Evolutionary conservation across 2,329 filamentous ascomycete genomes (phyloP).

Genomic region (Phialemonium atrogriseum): DNA sequence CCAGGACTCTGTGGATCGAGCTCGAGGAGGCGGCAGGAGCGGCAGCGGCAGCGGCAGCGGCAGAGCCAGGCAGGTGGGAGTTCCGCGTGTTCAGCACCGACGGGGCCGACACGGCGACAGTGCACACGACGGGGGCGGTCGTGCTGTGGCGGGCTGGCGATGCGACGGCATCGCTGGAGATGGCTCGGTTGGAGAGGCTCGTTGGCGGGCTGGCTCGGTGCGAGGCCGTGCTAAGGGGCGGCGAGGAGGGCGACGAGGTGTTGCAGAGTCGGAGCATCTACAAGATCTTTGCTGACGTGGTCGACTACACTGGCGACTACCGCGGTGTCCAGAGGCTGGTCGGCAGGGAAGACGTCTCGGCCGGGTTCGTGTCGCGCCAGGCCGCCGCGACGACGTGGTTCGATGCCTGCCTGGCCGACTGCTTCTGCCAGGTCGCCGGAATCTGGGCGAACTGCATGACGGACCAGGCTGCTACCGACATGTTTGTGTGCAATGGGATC

Average conservation of each 20-base stretch:
- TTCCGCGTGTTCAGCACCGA: slow-evolving; percentile 16
- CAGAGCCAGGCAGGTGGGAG: slow-evolving; percentile 13
- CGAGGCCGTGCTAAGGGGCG: slow-evolving; percentile 20
- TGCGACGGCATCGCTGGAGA: slow-evolving; percentile 6
- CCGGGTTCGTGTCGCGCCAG: slow-evolving; percentile 18
- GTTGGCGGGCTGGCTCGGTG: slow-evolving; percentile 21
- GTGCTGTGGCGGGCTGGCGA: slow-evolving; percentile 13
- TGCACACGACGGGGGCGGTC: slow-evolving; percentile 17
- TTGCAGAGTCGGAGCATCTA: slow-evolving; percentile 29
- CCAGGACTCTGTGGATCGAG: slow-evolving; percentile 19
- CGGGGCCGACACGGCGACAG: not conserved
- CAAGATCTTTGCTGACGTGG: slow-evolving; percentile 22
- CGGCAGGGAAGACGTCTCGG: slow-evolving; percentile 17
- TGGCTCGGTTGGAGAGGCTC: slow-evolving; percentile 23
- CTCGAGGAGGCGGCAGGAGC: too few relatives aligned
- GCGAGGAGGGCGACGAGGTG: slow-evolving; percentile 24
- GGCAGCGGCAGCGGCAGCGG: slow-evolving; percentile 8
- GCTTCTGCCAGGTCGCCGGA: slow-evolving; percentile 27
- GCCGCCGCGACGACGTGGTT: slow-evolving; percentile 15
- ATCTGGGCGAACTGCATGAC: slow-evolving; percentile 27
- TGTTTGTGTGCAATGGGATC: slow-evolving; percentile 23
- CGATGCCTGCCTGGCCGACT: slow-evolving; percentile 19
- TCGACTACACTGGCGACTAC: slow-evolving; percentile 24
- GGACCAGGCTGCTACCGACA: slow-evolving; percentile 14
- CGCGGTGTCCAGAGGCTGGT: slow-evolving; percentile 22